Evolutionary conservation across 768 basidiomycete species (phyloP).

Genomic region (Russula sp.): DNA sequence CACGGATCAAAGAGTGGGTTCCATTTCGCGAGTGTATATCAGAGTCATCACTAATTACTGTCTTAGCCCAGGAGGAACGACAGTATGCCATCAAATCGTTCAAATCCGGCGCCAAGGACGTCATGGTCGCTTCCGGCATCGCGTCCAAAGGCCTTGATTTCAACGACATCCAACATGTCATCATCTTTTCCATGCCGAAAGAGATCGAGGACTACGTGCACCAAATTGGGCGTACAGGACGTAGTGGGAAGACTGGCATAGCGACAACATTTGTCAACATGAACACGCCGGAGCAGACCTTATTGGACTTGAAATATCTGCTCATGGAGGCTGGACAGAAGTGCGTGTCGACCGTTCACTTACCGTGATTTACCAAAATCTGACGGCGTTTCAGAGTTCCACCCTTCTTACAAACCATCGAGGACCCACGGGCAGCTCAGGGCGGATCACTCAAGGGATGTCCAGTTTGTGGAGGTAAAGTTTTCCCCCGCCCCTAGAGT

Average conservation of each 20-base stretch:
- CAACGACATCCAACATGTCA: constrained; percentile 97
- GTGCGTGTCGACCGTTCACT: constrained; percentile 40
- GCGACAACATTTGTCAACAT: constrained; percentile 99
- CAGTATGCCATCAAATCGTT: constrained; percentile 99
- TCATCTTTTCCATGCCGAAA: constrained; percentile 99
- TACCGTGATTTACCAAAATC: background rate
- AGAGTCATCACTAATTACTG: background rate
- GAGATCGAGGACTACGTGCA: constrained; percentile 99
- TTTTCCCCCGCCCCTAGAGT: background rate
- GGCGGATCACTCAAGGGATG: constrained; percentile 81
- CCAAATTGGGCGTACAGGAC: constrained; percentile 96
- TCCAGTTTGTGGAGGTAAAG: constrained; percentile 87
- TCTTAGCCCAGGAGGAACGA: constrained; percentile 90
- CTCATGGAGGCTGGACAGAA: constrained; percentile 97
- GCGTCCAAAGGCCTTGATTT: constrained; percentile 99
- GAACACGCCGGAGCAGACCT: constrained; percentile 93
- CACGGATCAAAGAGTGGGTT: constrained; percentile 92
- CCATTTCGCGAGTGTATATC: background rate
- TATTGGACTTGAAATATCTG: constrained; percentile 94
- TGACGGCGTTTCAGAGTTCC: constrained; percentile 61
- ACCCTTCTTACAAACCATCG: constrained; percentile 82
- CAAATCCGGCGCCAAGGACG: constrained; percentile 95
- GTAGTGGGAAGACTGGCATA: constrained; percentile 97
- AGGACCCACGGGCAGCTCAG: constrained; percentile 81
- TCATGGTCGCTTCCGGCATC: constrained; percentile 98